These are phyloP conservation scores for Aspergillus sparsus DNA, from an alignment of 495 filamentous ascomycete species.

Conservation along the genomic window DNA sequence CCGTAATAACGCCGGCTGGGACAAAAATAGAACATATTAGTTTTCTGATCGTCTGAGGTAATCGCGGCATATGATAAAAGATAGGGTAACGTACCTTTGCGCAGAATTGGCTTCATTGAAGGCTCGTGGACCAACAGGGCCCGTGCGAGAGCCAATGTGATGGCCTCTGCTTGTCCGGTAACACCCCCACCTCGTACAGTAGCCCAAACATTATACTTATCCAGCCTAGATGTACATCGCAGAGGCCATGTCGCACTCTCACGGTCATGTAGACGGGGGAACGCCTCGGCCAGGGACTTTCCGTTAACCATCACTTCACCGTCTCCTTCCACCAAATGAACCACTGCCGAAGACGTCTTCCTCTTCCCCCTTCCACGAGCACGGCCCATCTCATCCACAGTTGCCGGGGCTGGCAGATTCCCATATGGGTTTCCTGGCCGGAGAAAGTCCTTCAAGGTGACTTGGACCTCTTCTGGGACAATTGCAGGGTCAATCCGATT, in stretches of 20 bases:
- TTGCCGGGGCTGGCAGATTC: conserved; percentile 53
- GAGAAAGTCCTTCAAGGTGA: conserved; percentile 67
- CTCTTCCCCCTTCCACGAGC: conserved; percentile 77
- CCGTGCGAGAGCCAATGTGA: conserved; percentile 88
- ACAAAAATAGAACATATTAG: conserved; percentile 26
- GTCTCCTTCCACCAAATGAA: conserved; percentile 85
- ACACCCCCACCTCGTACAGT: conserved; percentile 79
- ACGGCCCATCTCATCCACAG: conserved; percentile 72
- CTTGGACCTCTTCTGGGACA: conserved; percentile 66
- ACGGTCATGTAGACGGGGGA: conserved; percentile 86
- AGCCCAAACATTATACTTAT: conserved; percentile 97
- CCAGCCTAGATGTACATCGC: conserved; percentile 75
- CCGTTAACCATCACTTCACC: conserved; percentile 90
- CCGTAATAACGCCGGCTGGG: conserved; percentile 85
- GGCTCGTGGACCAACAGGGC: conserved; percentile 90
- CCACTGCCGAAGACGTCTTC: conserved; percentile 82
- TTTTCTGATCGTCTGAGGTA: not conserved
- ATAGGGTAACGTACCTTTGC: conserved; percentile 69
- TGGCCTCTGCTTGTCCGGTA: conserved; percentile 93
- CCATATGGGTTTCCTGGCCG: conserved; percentile 71
- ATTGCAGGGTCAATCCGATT: conserved; percentile 83
- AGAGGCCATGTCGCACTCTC: conserved; percentile 93
- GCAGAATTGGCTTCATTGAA: conserved; percentile 78
- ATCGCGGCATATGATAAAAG: not conserved
- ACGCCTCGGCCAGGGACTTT: conserved; percentile 72